A percentile compares a stretch with the other conserved stretches of the same genome.
Evolutionary conservation across 257 asterid species (phyloP).

Genomic region (Ballota nigra): DNA sequence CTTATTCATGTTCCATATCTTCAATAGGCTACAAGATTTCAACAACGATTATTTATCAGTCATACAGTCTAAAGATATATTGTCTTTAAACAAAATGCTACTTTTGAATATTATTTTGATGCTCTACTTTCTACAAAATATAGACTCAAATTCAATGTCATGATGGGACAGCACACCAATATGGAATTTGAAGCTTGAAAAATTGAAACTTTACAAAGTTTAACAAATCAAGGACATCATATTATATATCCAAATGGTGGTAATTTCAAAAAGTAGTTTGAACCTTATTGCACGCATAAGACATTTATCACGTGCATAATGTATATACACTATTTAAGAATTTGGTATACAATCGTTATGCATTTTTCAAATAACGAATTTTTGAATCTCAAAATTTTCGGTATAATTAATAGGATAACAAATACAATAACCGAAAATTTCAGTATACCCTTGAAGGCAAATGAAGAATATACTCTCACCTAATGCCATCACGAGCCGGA

Average conservation of each 20-base stretch:
- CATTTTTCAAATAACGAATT: too few relatives aligned
- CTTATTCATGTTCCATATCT: slow-evolving; percentile 95
- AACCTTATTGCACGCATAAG: neutral
- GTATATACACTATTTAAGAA: too few relatives aligned
- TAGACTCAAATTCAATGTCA: neutral
- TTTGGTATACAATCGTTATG: too few relatives aligned
- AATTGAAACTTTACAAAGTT: too few relatives aligned
- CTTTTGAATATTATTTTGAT: neutral
- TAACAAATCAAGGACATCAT: neutral
- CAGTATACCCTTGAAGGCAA: too few relatives aligned
- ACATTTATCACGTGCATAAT: too few relatives aligned
- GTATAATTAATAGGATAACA: too few relatives aligned
- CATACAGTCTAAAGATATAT: neutral
- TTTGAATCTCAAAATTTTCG: too few relatives aligned
- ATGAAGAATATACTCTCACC: slow-evolving; percentile 28
- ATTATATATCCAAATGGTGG: neutral
- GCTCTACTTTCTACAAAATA: neutral
- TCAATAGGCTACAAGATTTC: slow-evolving; percentile 52
- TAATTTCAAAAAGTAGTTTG: too few relatives aligned
- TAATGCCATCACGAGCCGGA: slow-evolving; percentile 92
- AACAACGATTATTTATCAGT: neutral
- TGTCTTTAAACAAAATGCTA: neutral
- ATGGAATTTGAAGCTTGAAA: neutral
- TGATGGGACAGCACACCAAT: neutral
- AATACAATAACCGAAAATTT: too few relatives aligned